Base-by-base conservation (phyloP, 1,284 basidiomycete genomes). In the Naganishia sp. region DNA sequence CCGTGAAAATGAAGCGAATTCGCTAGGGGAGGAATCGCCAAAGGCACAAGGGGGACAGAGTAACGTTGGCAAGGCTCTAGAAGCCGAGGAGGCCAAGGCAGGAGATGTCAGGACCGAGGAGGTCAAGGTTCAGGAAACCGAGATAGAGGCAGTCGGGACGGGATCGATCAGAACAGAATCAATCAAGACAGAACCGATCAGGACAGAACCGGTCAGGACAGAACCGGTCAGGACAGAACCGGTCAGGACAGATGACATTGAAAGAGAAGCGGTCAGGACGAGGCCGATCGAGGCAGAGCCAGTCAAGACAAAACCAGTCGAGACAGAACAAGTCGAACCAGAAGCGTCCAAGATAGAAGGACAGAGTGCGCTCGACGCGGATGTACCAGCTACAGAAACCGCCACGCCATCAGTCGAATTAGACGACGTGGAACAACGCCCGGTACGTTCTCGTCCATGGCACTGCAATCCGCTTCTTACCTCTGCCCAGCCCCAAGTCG, bases 401-500 rank as follows among this genome's bases (percentile, higher is more conserved):
- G 4, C 53, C 16, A 11, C 15, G 53, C 16, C 53, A 21, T n/a
- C 36, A 5, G 15, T 11, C 16, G 15, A 52, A 28, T 23, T 50
- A 11, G 59, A 61, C 39, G 48, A 61, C 21, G 59, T 61, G 16
- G 59, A 61, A 39, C 59, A 61, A 28, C 45, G 25, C 28, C 59
- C 48, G 21, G 59, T 61, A 52, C 18, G 59, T 59, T 11, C n/a
- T 16, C 31, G n/a, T 45, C 6, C 25, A 23, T 13, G 3, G 42
- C 33, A 11, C 28, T 9, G 15, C 25, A 11, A 10, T 21, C 33
- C n/a, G n/a, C 28, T n/a, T 36, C 44, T 57, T 13, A 48, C 25
- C 2, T 23, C 16, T n/a, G 6, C 36, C n/a, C 13, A 61, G 59
- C 59, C 59, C 6, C 59, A 61, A 61, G 59, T 78, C 21, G 60